Conservation (phyloP, 768 basidiomycete species). For the Boletus tomentosulus region DNA sequence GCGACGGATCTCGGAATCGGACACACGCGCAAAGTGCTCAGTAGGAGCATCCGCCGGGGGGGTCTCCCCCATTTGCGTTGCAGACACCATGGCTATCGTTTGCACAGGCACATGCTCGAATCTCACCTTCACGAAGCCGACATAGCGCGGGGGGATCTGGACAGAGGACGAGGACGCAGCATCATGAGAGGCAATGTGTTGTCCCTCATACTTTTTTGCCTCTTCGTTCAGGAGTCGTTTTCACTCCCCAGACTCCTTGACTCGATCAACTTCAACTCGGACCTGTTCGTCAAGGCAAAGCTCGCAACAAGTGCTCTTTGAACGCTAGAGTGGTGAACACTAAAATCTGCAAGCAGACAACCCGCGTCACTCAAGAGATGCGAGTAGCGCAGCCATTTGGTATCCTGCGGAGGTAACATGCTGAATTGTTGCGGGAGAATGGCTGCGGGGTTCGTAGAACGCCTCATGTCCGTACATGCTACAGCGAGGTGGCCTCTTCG, state of each 20-base stretch:
- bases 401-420: too few species aligned
- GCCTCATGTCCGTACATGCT: too few species aligned
- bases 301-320: slow-evolving; percentile 32
- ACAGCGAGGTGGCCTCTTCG: too few species aligned
- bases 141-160: not conserved
- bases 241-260: slow-evolving; percentile 16
- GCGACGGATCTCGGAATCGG: not conserved
- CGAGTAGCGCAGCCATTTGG: too few species aligned
- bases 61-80: not conserved
- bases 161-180: not conserved
- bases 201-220: not conserved
- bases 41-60: not conserved
- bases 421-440: too few species aligned
- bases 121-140: slow-evolving; percentile 5
- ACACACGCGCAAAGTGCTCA: not conserved
- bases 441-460: too few species aligned
- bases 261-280: slow-evolving; percentile 6
- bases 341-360: too few species aligned
- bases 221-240: not conserved
- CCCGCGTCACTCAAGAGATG: too few species aligned
- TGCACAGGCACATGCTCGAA: not conserved
- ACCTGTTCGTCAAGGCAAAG: slow-evolving; percentile 37
- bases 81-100: not conserved
- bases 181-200: not conserved
- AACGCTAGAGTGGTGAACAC: too few species aligned